Base-by-base conservation (phyloP, 1,284 basidiomycete genomes). In the Phlebopus sp. region DNA sequence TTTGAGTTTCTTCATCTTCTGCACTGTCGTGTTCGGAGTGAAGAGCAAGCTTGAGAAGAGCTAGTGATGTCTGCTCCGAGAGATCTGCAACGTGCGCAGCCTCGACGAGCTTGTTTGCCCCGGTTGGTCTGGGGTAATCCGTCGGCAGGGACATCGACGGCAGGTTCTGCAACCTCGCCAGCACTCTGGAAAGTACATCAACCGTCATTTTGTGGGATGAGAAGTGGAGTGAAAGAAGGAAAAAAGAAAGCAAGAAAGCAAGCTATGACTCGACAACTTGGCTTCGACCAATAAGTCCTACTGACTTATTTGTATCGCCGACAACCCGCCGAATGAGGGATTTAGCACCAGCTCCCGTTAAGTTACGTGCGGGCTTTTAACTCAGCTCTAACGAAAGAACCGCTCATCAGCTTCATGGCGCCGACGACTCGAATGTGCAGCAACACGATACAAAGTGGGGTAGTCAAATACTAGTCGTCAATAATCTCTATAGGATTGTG, bases 61-160 rank as follows among this genome's bases (percentile, higher is more conserved):
- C 76, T 25, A 81, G 70, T 9, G 83, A 84, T n/a, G 84, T 79
- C 56, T 84, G 79, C 58, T 81, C 77, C 50, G 86, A 74, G 59
- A 90, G 73, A 63, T 85, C 73, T 37, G 82, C 75, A 19, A 76
- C 67, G 66, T 88, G 82, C 21, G 80, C 85, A 21, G 92, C 86
- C 66, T 93, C 93, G 63, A 92, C 84, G 38, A 88, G 73, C 61
- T 81, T 87, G 65, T 82, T 79, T 11, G 80, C 71, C 13, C 82
- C 85, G 11, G 84, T 72, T 13, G 92, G 89, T 49, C 95, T 76
- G 2, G 97, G 96, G 66, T 98, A 99, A 70, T 99, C 97, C 0
- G 95, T 97, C 1, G 97, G 96, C 15, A 99, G 75, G 3, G 93
- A 92, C 54, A 98, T 89, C 23, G 89, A 88, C 3, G 95, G 96